These are phyloP conservation scores for Cicer cuneatum DNA, from an alignment of 306 rosid species.

Conservation along the genomic window DNA sequence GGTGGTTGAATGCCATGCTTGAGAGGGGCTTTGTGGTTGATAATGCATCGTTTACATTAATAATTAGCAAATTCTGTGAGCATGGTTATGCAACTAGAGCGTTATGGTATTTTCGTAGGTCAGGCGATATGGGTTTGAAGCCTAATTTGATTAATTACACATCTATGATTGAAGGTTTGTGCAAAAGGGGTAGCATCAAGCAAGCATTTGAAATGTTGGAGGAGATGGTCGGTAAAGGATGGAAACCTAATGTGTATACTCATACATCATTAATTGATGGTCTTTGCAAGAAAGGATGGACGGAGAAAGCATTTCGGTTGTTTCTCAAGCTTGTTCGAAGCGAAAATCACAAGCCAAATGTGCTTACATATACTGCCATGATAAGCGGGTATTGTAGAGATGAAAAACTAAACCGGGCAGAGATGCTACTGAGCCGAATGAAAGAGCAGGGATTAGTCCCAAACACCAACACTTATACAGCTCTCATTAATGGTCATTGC, in stretches of 20 bases:
- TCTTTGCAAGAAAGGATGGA: constrained; percentile 97
- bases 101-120: constrained; percentile 66
- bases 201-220: constrained; percentile 97
- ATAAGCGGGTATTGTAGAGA: constrained; percentile 81
- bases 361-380: constrained; percentile 87
- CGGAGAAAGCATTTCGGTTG: constrained; percentile 87
- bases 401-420: constrained; percentile 77
- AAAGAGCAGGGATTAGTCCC: constrained; percentile 84
- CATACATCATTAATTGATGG: constrained; percentile 81
- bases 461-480: constrained; percentile 74
- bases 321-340: constrained; percentile 95
- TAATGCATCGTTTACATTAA: constrained; percentile 66
- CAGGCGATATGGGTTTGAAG: constrained; percentile 65
- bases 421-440: constrained; percentile 83
- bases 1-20: constrained; percentile 74
- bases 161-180: constrained; percentile 77
- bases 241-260: constrained; percentile 91
- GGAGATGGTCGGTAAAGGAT: constrained; percentile 91
- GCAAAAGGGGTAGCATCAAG: constrained; percentile 86
- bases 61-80: constrained; percentile 60
- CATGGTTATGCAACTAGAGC: constrained; percentile 67
- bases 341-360: constrained; percentile 77
- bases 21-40: constrained; percentile 72
- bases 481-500: constrained; percentile 80
- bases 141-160: constrained; percentile 85